Evolutionary conservation across 2,329 filamentous ascomycete species (phyloP), one percentile per base, ranked within the genome.

Genomic region (Xylaria polymorpha): DNA sequence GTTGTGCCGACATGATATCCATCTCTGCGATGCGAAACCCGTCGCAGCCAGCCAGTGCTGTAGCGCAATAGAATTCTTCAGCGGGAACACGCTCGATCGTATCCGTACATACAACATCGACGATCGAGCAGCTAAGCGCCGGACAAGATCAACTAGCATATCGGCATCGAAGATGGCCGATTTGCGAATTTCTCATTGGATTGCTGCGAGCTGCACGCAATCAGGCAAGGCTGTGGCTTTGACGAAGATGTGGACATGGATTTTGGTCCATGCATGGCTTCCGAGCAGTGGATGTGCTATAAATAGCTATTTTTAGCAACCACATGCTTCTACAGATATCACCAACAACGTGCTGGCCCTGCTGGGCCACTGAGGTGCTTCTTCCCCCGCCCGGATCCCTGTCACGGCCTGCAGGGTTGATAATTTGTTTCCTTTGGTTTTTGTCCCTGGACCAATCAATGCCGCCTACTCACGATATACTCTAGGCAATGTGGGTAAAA

Each of bases 281-380:
- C 74, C 74, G 73, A 73, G 67, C 73, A 60, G 29, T 70, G 67
- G 67, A 71, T 48, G 69, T 74, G 74, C 77, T 78, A 78, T 74
- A 75, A 75, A 77, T 78, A 78, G 75, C 74, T 78, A 79, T 77
- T 76, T 74, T 74, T 78, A 79, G 77, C 64, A 72, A 68, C 68
- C 64, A 67, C 67, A 70, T 69, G 65, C 61, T 53, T 56, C 50
- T 64, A n/a, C n/a, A n/a, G n/a, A n/a, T n/a, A 44, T 62, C 60
- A 59, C 50, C 48, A 68, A 46, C 65, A 53, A 72, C 55, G 55
- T 57, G 55, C 55, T 57, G 44, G 22, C 29, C 37, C 37, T 63
- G 60, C 48, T 55, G 20, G 46, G 64, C n/a, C 65, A 59, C 66
- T 61, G 66, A 50, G 37, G 20, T 59, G 48, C 18, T n/a, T 64